Evolutionary conservation across 257 asterid genomes (phyloP).

Genomic region (Solanum ossicruentum): DNA sequence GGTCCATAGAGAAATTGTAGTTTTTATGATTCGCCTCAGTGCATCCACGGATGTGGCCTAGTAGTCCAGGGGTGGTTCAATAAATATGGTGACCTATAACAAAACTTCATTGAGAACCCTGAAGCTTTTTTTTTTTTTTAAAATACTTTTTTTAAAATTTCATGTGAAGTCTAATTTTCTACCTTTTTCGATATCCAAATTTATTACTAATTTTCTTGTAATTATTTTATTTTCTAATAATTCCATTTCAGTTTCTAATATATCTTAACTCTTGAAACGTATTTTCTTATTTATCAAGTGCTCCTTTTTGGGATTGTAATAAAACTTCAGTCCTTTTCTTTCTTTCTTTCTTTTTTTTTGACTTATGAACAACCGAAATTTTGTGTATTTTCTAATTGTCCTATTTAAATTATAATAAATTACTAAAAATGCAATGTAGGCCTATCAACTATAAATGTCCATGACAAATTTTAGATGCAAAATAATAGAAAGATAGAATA

Average conservation of each 20-base stretch:
- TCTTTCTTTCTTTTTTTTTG: background rate
- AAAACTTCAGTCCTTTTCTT: background rate
- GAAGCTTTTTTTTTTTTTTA: no score
- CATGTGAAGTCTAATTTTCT: background rate
- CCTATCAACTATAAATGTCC: background rate
- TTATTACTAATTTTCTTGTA: background rate
- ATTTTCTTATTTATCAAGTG: background rate
- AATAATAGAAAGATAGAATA: background rate
- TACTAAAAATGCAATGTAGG: background rate
- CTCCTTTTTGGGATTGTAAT: background rate
- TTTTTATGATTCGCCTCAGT: background rate
- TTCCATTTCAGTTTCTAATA: background rate
- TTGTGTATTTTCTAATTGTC: background rate
- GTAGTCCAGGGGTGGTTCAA: background rate
- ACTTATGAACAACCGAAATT: background rate
- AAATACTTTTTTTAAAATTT: no score
- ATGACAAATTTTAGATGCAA: background rate
- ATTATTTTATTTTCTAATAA: background rate
- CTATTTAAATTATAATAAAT: background rate
- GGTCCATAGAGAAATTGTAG: background rate
- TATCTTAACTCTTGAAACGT: background rate
- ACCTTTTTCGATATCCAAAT: background rate
- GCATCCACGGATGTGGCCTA: background rate
- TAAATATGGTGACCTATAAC: no score
- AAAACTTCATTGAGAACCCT: no score